Evolutionary conservation across 352 stramenopile genomes (phyloP), one percentile per base, ranked within the genome.

Genomic region (Pythium aphanidermatum): DNA sequence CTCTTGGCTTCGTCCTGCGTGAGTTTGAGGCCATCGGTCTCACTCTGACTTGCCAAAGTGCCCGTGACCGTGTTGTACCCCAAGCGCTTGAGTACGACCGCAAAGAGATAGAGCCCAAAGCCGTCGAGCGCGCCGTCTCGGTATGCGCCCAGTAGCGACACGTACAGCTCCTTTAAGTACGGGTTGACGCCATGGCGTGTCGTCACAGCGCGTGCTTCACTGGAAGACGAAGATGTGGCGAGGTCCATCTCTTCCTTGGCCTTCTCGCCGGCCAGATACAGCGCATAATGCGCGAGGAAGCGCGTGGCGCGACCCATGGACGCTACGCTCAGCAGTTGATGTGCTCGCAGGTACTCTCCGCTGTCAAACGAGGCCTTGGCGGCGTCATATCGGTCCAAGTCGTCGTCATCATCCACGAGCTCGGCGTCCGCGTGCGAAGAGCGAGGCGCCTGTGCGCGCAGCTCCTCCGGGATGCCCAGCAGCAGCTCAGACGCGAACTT

Each of bases 261-360:
- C 41, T 90, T 87, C 51, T 93, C 82, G 14, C 82, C 82, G 25
- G 80, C 82, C 58, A 92, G 55, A 53, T 85, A 93, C 9, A 88
- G 65, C 36, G 82, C 59, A 41, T 92, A 93, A 33, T 82, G 56
- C 41, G 63, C 52, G n/a, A 93, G 80, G 43, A 93, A 93, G 39
- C 65, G 68, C 29, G 65, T 74, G 38, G 67, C 68, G 9, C 39
- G 34, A 4, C 52, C 41, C 35, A 19, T 20, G 17, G 36, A 29
- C 13, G 28, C 23, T 2, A 9, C 17, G 2, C 20, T 40, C 16
- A 93, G 67, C 38, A 88, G 50, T 25, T 90, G 66, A 44, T 87
- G 62, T 11, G 74, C 74, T 21, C 80, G 76, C n/a, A 87, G 48
- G 35, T 84, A 92, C 58, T 93, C 82, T 39, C 67, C 66, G 31